A percentile compares a stretch with the other conserved stretches of the same genome.
Evolutionary conservation across 2,329 filamentous ascomycete genomes (phyloP).

Genomic region (Coniochaeta pulveracea): DNA sequence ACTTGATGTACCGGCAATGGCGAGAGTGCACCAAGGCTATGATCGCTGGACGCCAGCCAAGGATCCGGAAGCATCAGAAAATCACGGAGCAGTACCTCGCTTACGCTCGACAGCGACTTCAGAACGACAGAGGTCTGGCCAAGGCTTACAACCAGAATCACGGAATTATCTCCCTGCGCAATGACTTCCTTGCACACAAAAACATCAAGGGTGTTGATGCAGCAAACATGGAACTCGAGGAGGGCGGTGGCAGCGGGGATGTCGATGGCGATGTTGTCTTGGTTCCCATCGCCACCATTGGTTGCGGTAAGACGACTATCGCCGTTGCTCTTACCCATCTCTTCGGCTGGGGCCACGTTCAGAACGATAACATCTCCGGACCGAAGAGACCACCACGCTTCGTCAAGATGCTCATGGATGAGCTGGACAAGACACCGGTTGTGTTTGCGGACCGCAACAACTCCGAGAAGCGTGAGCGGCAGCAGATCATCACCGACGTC

Average conservation of each 20-base stretch:
- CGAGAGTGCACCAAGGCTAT: conserved; percentile 89
- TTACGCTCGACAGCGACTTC: conserved; percentile 67
- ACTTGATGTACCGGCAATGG: conserved; percentile 98
- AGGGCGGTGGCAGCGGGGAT: conserved; percentile 37
- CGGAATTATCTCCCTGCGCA: conserved; percentile 82
- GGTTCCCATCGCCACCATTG: conserved; percentile 86
- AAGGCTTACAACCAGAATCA: conserved; percentile 77
- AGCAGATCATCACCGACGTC: conserved; percentile 78
- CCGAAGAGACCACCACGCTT: conserved; percentile 67
- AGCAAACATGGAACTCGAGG: conserved; percentile 59
- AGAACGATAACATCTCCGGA: conserved; percentile 90
- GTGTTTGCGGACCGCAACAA: conserved; percentile 94
- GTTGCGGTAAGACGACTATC: conserved; percentile 93
- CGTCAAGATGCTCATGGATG: conserved; percentile 54
- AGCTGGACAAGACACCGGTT: conserved; percentile 53
- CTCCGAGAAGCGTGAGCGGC: conserved; percentile 75
- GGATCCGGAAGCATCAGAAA: conserved; percentile 72
- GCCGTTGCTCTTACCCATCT: conserved; percentile 71
- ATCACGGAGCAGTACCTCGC: conserved; percentile 87
- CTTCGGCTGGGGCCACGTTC: conserved; percentile 85
- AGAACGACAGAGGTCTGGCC: conserved; percentile 53
- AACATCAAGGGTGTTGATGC: conserved; percentile 84
- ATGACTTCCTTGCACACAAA: conserved; percentile 76
- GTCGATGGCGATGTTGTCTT: conserved; percentile 63
- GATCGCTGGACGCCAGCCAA: conserved; percentile 64